These are phyloP conservation scores for Clarkia xantiana DNA, from an alignment of 345 rosid species.

Conservation along the genomic window DNA sequence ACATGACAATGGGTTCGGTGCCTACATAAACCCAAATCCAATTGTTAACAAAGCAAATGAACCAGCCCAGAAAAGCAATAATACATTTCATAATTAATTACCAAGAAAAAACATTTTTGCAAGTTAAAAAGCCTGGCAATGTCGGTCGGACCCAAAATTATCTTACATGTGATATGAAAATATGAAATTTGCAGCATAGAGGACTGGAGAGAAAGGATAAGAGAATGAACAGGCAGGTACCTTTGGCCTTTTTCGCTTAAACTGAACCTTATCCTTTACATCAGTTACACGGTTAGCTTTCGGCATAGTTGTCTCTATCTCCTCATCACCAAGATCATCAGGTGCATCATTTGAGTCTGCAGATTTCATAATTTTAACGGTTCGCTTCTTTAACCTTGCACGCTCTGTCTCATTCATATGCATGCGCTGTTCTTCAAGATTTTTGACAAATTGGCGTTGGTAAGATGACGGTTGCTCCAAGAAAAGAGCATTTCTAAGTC, in stretches of 20 bases:
- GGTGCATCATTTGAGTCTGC: slow-evolving; percentile 17
- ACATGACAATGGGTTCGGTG: slow-evolving; percentile 77
- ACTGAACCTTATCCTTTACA: slow-evolving; percentile 53
- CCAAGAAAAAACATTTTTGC: neutral
- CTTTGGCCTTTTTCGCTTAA: slow-evolving; percentile 77
- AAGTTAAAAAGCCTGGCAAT: no score
- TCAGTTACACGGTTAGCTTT: slow-evolving; percentile 12
- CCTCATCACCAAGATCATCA: slow-evolving; percentile 19
- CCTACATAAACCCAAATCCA: slow-evolving; percentile 43
- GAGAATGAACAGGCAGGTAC: slow-evolving; percentile 14
- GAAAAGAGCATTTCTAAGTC: slow-evolving; percentile 55
- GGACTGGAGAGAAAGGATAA: neutral
- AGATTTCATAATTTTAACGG: slow-evolving; percentile 19
- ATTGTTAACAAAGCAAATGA: no score
- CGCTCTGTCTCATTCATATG: slow-evolving; percentile 38
- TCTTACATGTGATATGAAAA: neutral
- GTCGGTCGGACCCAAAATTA: neutral
- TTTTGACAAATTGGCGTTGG: slow-evolving; percentile 47
- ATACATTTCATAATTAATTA: neutral
- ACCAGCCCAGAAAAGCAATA: neutral
- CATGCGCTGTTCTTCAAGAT: slow-evolving; percentile 43
- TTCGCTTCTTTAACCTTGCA: slow-evolving; percentile 27
- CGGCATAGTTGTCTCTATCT: slow-evolving; percentile 10
- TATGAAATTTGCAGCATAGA: no score
- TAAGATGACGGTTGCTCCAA: slow-evolving; percentile 68